Percentiles rank a stretch among this genome's conserved stretches.
phyloP scores from a whole-genome alignment of 805 yeast species.

The Candida ipomoeae region DNA sequence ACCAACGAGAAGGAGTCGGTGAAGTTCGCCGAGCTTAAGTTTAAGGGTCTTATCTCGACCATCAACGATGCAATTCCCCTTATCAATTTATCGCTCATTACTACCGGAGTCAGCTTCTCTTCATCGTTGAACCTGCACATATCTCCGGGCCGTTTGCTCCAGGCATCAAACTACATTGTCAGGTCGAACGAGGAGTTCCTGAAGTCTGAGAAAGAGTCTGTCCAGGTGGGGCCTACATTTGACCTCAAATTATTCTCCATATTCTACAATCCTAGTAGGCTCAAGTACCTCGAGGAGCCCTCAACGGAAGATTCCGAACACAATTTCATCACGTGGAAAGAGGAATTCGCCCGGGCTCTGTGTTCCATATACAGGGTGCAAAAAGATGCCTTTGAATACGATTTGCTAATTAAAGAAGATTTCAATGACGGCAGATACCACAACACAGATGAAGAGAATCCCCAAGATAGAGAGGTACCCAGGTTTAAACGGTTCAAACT shows the following conservation, averaged over 20 bases:
- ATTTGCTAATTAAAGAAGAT: slow-evolving; percentile 48
- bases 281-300: slow-evolving; percentile 25
- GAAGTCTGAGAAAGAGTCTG: background rate
- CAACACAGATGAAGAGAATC: slow-evolving; percentile 38
- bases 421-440: slow-evolving; percentile 73
- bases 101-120: slow-evolving; percentile 61
- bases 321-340: slow-evolving; percentile 61
- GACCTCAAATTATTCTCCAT: slow-evolving; percentile 55
- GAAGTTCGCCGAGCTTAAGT: slow-evolving; percentile 44
- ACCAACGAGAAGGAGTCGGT: slow-evolving; percentile 36
- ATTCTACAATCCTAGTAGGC: slow-evolving; percentile 53
- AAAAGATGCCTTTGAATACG: slow-evolving; percentile 36
- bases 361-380: slow-evolving; percentile 36
- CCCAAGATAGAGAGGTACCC: slow-evolving; percentile 28
- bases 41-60: slow-evolving; percentile 44
- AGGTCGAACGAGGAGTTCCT: slow-evolving; percentile 31
- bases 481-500: slow-evolving; percentile 33
- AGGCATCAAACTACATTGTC: slow-evolving; percentile 49
- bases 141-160: slow-evolving; percentile 64
- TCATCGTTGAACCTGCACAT: slow-evolving; percentile 47
- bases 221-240: slow-evolving; percentile 58
- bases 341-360: slow-evolving; percentile 56
- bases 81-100: slow-evolving; percentile 58
- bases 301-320: background rate
- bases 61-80: slow-evolving; percentile 70